Evolutionary conservation across 805 yeast species (phyloP).

Genomic region (Kodamaea jinghongensis): DNA sequence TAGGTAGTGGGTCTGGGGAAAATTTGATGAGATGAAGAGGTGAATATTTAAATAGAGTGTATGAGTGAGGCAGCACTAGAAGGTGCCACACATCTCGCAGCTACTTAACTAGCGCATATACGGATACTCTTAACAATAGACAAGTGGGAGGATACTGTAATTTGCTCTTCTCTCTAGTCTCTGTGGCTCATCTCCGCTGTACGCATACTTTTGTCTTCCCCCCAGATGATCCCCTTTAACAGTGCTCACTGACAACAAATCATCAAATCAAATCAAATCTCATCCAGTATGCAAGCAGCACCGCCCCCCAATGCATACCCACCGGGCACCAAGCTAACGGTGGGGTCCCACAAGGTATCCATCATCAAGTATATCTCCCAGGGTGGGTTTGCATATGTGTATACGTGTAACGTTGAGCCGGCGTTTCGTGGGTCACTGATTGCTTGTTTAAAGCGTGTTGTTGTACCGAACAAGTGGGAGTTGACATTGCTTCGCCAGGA

Average conservation of each 20-base stretch:
- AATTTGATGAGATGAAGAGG: not conserved
- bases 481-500: slow-evolving; percentile 85
- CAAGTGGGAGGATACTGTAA: too few species aligned
- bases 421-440: slow-evolving; percentile 48
- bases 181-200: too few species aligned
- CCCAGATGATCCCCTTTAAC: too few species aligned
- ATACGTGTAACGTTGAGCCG: slow-evolving; percentile 70
- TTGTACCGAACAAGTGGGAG: slow-evolving; percentile 86
- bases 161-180: too few species aligned
- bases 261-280: too few species aligned
- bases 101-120: too few species aligned
- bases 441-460: slow-evolving; percentile 92
- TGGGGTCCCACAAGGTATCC: slow-evolving; percentile 76
- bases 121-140: too few species aligned
- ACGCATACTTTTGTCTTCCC: too few species aligned
- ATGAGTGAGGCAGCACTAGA: not conserved
- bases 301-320: slow-evolving; percentile 63
- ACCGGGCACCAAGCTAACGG: slow-evolving; percentile 77
- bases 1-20: slow-evolving; percentile 14
- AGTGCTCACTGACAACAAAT: too few species aligned
- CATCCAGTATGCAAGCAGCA: slow-evolving; percentile 13
- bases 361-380: slow-evolving; percentile 73
- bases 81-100: too few species aligned
- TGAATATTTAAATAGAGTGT: not conserved
- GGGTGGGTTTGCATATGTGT: slow-evolving; percentile 96